Conservation (phyloP, 2,329 filamentous ascomycete genomes). For the Alternaria infectoria region DNA sequence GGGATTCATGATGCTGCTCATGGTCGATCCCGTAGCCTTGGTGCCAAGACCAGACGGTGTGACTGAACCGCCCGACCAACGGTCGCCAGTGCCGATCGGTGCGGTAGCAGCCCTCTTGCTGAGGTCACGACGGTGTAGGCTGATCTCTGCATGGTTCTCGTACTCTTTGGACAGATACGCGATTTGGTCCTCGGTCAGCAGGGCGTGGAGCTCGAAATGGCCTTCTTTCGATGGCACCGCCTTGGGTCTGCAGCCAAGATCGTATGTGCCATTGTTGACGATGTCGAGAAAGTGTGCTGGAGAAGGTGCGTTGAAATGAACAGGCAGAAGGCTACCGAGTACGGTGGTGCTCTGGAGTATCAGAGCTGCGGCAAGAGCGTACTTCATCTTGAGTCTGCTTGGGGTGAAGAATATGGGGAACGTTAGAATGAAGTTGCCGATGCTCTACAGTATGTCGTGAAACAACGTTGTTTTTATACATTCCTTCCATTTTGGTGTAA, state of each 20-base stretch:
- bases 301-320: slow-evolving; percentile 41
- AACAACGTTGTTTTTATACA: slow-evolving; percentile 12
- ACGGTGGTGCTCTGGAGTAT: slow-evolving; percentile 37
- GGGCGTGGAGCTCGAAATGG: slow-evolving; percentile 40
- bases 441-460: background rate
- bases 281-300: slow-evolving; percentile 40
- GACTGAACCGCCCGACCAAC: slow-evolving; percentile 51
- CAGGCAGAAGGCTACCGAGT: slow-evolving; percentile 37
- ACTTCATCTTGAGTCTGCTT: slow-evolving; percentile 34
- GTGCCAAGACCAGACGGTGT: slow-evolving; percentile 54
- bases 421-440: background rate
- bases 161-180: slow-evolving; percentile 38
- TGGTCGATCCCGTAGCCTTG: slow-evolving; percentile 42
- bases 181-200: slow-evolving; percentile 44
- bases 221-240: slow-evolving; percentile 39
- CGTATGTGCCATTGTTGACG: slow-evolving; percentile 44
- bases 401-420: slow-evolving; percentile 4
- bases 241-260: slow-evolving; percentile 44
- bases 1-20: slow-evolving; percentile 55
- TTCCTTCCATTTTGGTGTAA: background rate
- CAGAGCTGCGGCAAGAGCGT: slow-evolving; percentile 37
- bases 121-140: slow-evolving; percentile 28
- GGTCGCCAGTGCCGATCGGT: slow-evolving; percentile 47
- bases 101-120: slow-evolving; percentile 39
- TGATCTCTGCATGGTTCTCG: slow-evolving; percentile 26